Conservation (phyloP, 257 asterid genomes). For the Ligustrum vulgare region DNA sequence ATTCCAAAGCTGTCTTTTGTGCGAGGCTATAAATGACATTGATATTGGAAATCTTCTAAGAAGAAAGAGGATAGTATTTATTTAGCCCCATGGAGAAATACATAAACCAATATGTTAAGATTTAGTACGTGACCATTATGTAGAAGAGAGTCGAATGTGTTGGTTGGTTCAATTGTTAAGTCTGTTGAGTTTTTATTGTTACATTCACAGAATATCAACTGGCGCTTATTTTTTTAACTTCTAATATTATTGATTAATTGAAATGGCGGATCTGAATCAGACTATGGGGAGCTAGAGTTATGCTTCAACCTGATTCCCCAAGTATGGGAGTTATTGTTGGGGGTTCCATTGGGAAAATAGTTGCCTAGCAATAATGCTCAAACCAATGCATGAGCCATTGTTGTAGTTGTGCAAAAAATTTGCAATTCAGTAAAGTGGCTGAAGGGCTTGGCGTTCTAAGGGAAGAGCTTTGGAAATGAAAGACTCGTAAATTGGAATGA, state of each 20-base stretch:
- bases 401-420: constrained; percentile 77
- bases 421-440: constrained; percentile 87
- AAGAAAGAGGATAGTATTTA: background rate
- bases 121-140: background rate
- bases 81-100: background rate
- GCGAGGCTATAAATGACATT: background rate
- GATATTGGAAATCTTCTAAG: background rate
- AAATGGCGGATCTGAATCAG: constrained; percentile 61
- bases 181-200: too few species aligned
- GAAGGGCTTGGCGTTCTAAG: constrained; percentile 87
- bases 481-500: background rate
- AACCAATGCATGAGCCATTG: constrained; percentile 95
- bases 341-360: constrained; percentile 92
- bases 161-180: background rate
- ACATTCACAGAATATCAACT: too few species aligned
- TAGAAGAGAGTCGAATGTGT: background rate
- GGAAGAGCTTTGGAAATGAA: constrained; percentile 95
- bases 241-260: background rate
- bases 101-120: background rate
- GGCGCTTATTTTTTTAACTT: background rate
- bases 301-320: constrained; percentile 94
- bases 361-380: constrained; percentile 92
- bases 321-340: constrained; percentile 98
- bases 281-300: constrained; percentile 97
- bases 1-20: background rate